phyloP scores from a whole-genome alignment of 202 grass and related monocot species.

The Eragrostis tef region DNA sequence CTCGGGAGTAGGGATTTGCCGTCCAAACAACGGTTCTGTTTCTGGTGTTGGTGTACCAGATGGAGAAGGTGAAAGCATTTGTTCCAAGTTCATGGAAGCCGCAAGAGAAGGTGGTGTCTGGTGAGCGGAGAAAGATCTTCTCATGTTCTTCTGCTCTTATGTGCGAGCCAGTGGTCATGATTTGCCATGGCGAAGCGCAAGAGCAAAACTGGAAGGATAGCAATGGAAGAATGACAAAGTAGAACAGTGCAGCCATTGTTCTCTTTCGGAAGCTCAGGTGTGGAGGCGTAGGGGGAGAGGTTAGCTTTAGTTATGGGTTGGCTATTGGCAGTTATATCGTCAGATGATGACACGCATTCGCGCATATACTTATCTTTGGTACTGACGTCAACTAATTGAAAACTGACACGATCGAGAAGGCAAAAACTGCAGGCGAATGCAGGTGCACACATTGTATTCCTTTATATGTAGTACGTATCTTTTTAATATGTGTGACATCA shows the following conservation, averaged over 20 bases:
- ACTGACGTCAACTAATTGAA: constrained; percentile 41
- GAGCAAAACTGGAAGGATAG: constrained; percentile 45
- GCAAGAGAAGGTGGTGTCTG: constrained; percentile 59
- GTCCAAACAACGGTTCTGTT: constrained; percentile 64
- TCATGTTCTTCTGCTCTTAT: constrained; percentile 50
- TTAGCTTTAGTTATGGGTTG: constrained; percentile 32
- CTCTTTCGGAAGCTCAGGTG: not conserved
- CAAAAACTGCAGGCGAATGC: constrained; percentile 24
- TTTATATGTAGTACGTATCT: not conserved
- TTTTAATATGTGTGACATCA: constrained; percentile 17
- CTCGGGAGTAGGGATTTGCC: constrained; percentile 56
- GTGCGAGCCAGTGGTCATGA: constrained; percentile 52
- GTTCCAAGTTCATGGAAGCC: constrained; percentile 55
- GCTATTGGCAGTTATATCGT: constrained; percentile 6
- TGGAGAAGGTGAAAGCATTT: constrained; percentile 67
- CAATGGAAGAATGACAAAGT: constrained; percentile 39
- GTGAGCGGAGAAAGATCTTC: constrained; percentile 52
- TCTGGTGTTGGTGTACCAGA: constrained; percentile 61
- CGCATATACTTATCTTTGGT: constrained; percentile 2
- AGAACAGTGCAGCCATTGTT: constrained; percentile 45
- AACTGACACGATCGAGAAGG: constrained; percentile 4
- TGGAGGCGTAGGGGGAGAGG: constrained; percentile 7
- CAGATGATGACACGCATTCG: constrained; percentile 18
- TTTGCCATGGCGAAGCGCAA: constrained; percentile 40
- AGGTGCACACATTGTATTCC: constrained; percentile 38